Evolutionary conservation across 2,329 filamentous ascomycete genomes (phyloP), one percentile per base, ranked within the genome.

Genomic region (Aspergillus uvarum): DNA sequence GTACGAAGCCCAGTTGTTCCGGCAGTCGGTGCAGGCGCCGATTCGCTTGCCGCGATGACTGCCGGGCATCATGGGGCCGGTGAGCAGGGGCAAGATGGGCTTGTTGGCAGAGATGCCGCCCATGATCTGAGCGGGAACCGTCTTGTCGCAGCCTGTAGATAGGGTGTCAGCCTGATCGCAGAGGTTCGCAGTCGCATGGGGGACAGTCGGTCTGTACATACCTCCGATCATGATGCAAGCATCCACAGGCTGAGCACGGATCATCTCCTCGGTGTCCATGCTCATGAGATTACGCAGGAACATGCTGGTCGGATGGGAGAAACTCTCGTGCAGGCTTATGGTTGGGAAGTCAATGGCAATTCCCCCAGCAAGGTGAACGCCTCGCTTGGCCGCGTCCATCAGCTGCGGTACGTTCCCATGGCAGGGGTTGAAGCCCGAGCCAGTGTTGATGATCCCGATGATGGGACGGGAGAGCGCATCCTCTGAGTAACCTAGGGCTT

Each of bases 201-300:
- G 22, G 8, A 14, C 14, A 4, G 16, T 14, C n/a, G n/a, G n/a
- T n/a, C 26, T 8, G 26, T 29, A 29, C 77, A 62, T 57, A 85
- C 86, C 88, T 51, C 88, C 88, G 65, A 90, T 87, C 63, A 89
- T 78, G 14, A 89, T 82, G 8, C 85, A 85, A 0, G 86, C 85
- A 74, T 91, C 89, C 11, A 88, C 81, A 0, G 89, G 88, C 72
- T 91, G 88, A 0, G 87, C 88, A 48, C 79, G 79, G 55, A 91
- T 86, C 89, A 91, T 91, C 77, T 91, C 89, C 72, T 91, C 89
- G 0, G 89, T 91, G 68, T 91, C 89, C 87, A 91, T 89, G 64
- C 85, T 87, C 89, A 91, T 91, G 57, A 91, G 68, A 64, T 91
- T 91, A 22, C 89, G 76, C 51, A 91, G 70, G 57, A 86, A 91